Conservation (phyloP, 2,329 filamentous ascomycete genomes). For the Pseudogymnoascus sp. region DNA sequence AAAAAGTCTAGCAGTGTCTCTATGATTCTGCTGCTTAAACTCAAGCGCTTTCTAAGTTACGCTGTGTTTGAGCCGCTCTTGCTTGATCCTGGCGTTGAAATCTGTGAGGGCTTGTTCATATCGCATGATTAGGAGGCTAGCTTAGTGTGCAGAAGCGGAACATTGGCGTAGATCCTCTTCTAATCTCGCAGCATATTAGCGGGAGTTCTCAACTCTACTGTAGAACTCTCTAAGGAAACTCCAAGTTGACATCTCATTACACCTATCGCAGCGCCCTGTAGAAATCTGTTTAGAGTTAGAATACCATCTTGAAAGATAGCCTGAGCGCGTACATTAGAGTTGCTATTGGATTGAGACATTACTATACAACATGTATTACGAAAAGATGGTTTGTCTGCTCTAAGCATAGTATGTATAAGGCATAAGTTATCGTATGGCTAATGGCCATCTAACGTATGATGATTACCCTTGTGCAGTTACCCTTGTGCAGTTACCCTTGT, state of each 20-base stretch:
- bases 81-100: background rate
- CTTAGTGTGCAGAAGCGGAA: background rate
- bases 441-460: background rate
- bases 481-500: too few species aligned
- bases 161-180: slow-evolving; percentile 13
- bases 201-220: slow-evolving; percentile 11
- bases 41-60: slow-evolving; percentile 8
- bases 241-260: slow-evolving; percentile 10
- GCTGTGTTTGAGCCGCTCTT: slow-evolving; percentile 6
- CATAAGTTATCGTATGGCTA: background rate
- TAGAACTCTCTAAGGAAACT: slow-evolving; percentile 15
- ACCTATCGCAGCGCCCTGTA: slow-evolving; percentile 10
- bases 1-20: slow-evolving; percentile 11
- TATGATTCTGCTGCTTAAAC: slow-evolving; percentile 9
- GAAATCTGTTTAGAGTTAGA: background rate
- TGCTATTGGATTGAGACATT: background rate
- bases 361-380: background rate
- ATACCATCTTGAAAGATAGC: background rate
- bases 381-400: background rate
- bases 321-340: background rate
- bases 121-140: background rate
- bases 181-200: slow-evolving; percentile 9
- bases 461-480: too few species aligned
- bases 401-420: background rate
- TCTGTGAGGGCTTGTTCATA: background rate